Conservation (phyloP, 139 green algal species). For the Marvania coccoides region DNA sequence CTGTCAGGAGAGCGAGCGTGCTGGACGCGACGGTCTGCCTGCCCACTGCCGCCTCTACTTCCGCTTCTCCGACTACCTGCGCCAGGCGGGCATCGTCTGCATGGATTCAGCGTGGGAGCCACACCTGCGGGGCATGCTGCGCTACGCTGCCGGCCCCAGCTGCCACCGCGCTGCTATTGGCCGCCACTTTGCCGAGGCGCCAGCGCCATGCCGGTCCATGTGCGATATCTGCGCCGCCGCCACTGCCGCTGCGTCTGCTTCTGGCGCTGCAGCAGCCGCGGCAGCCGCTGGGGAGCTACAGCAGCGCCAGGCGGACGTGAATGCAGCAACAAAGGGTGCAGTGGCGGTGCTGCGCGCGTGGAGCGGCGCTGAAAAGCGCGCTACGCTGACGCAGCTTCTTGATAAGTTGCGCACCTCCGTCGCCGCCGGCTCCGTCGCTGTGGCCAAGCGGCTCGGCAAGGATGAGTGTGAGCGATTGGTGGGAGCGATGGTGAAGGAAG, state of each 20-base stretch:
- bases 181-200: constrained; percentile 58
- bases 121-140: constrained; percentile 40
- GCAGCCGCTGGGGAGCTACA: not conserved
- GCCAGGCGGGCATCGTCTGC: constrained; percentile 49
- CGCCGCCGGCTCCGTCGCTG: not conserved
- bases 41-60: constrained; percentile 60
- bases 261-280: not conserved
- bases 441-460: constrained; percentile 17
- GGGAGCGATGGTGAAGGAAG: constrained; percentile 1
- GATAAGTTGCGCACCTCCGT: constrained; percentile 32
- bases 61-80: constrained; percentile 52
- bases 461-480: constrained; percentile 33
- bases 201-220: constrained; percentile 36
- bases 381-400: constrained; percentile 58
- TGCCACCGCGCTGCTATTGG: constrained; percentile 37
- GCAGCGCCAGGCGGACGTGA: constrained; percentile 1
- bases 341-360: not conserved
- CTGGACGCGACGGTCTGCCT: constrained; percentile 49
- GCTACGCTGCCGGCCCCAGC: constrained; percentile 32
- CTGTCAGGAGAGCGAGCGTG: constrained; percentile 39
- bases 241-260: not conserved
- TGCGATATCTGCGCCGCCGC: constrained; percentile 32
- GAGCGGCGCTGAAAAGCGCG: constrained; percentile 29
- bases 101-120: constrained; percentile 51
- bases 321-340: constrained; percentile 3